These are phyloP conservation scores for Aspergillus sojae DNA, from an alignment of 2,329 filamentous ascomycete species.

Conservation along the genomic window DNA sequence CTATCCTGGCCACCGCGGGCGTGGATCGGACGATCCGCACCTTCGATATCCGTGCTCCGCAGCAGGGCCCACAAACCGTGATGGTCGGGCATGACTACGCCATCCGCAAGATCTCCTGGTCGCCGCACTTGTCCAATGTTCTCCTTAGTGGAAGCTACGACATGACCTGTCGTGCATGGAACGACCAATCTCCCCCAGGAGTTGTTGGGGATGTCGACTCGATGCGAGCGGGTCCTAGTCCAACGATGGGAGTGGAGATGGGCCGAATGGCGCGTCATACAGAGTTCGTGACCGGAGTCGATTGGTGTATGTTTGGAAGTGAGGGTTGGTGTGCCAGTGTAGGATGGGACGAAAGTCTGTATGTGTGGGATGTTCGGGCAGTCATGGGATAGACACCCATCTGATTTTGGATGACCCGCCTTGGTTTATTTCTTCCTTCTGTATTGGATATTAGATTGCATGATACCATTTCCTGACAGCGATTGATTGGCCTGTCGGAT, in stretches of 20 bases:
- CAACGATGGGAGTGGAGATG: conserved; percentile 66
- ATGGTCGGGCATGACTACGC: conserved; percentile 90
- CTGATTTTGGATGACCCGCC: conserved; percentile 5
- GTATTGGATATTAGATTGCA: conserved; percentile 30
- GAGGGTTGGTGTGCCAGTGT: conserved; percentile 95
- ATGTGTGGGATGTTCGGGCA: conserved; percentile 86
- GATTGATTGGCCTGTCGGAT: conserved; percentile 1
- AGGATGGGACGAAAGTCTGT: conserved; percentile 88
- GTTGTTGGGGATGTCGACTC: conserved; percentile 37
- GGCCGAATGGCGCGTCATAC: conserved; percentile 91
- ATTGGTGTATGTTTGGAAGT: conserved; percentile 95
- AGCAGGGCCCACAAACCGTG: conserved; percentile 70
- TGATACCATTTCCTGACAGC: conserved; percentile 22
- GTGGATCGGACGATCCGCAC: conserved; percentile 86
- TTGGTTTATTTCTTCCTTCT: conserved; percentile 14
- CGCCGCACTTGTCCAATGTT: conserved; percentile 87
- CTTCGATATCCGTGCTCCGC: conserved; percentile 82
- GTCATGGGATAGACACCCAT: conserved; percentile 51
- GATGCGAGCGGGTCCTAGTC: conserved; percentile 42
- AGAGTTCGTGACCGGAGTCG: conserved; percentile 93
- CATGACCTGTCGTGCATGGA: conserved; percentile 96
- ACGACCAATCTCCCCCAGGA: conserved; percentile 64
- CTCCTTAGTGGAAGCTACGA: conserved; percentile 91
- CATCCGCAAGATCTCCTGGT: conserved; percentile 83
- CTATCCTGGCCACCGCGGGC: conserved; percentile 81